Base-by-base conservation (phyloP, 345 rosid species). In the Pistacia vera region DNA sequence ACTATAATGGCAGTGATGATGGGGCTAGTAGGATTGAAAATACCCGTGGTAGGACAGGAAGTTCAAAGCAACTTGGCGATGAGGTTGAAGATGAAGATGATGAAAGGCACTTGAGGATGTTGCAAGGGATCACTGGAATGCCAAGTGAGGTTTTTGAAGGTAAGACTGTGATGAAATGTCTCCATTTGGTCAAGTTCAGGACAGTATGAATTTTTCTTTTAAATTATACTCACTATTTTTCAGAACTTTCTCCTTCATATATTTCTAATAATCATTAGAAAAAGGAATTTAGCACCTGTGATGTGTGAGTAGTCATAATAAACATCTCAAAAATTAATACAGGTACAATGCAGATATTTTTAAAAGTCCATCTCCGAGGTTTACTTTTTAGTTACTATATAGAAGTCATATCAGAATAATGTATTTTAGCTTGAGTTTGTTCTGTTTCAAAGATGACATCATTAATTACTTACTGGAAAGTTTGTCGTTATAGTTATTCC, bases 121-220 rank as follows among this genome's bases (percentile, higher is more conserved):
- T 95, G 87, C 84, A 91, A 77, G 85, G 80, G 74, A 82, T 95
- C 78, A 95, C 97, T 61, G 97, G 98, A 83, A 82, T 95, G 92
- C 94, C 94, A 8, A 83, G 82, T 63, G 94, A 88, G 72, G 97
- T 90, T 46, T 91, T 93, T 83, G 82, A 86, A 80, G 96, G 99
- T 95, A 85, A 74, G 41, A 28, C 5, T 35, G 35, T 22, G 17
- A 49, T n/a, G 41, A 33, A 12, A 61, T 55, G 17, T 63, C 1
- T 79, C 44, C 70, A 68, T 59, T 30, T 22, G n/a, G 38, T 51
- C 30, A 51, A 51, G 59, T 68, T 18, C 35, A 41, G 73, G 28
- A 30, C n/a, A 38, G 17, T 52, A 5, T 52, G 36, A 28, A 49
- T 44, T 20, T 59, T 71, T 2, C 57, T 60, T 17, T 41, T 51